Evolutionary conservation across 441 rosid species (phyloP), one percentile per base, ranked within the genome.

Genomic region (Eutrema salsugineum): DNA sequence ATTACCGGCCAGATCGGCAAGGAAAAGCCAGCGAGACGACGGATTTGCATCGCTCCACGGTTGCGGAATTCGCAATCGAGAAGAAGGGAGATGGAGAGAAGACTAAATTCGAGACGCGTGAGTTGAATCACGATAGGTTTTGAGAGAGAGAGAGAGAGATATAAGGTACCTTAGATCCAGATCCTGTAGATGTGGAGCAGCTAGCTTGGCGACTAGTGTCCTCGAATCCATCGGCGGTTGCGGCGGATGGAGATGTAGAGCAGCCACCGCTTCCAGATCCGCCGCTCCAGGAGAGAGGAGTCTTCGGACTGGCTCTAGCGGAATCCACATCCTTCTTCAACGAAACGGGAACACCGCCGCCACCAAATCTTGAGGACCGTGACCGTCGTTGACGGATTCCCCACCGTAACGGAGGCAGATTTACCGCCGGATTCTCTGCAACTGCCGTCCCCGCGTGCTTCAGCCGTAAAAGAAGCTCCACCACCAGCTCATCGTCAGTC

Each of bases 281-380:
- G 7, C 88, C 88, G 80, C 97, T 91, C 97, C 99, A 94, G 0
- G 97, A 89, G 32, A 94, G 89, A 5, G 99, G 96, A 17, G 99
- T 94, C 36, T 90, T 90, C 8, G 97, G 99, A 63, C 97, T 94
- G 14, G 84, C 84, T 71, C 73, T 51, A 36, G 24, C 72, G 27
- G 80, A 77, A 58, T 71, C 72, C 8, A 51, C 51, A 38, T 71
- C 73, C 16, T 77, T 77, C 77, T 71, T 77, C 40, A n/a, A 4
- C 30, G 68, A 1, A 58, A 57, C 67, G 15, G 3, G 8, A 50
- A 24, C 56, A 5, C 39, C 48, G 11, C 64, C 63, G 15, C 70
- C 63, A 11, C 62, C 76, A 2, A 71, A 60, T 71, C 77, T 77
- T 50, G 80, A 71, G 8, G 80, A n/a, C 11, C 80, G 76, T 22